Evolutionary conservation across 2,329 filamentous ascomycete species (phyloP).

Genomic region (Colletotrichum kahawae): DNA sequence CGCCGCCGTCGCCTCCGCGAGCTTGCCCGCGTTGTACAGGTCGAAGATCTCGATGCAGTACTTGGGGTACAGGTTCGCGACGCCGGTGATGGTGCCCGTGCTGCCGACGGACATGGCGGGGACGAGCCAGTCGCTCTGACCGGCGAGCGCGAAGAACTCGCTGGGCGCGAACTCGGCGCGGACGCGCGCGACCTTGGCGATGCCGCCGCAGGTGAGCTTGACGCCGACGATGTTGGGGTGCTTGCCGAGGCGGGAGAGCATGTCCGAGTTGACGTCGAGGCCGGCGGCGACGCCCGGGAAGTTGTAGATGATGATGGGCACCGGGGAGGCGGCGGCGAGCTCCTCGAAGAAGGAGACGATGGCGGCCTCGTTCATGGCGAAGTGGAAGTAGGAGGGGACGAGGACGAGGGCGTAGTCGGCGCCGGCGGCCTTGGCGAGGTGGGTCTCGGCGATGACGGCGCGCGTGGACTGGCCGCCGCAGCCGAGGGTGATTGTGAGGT

Average conservation of each 20-base stretch:
- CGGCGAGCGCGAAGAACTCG: conserved; percentile 71
- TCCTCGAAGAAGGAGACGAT: conserved; percentile 69
- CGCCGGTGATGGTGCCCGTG: conserved; percentile 65
- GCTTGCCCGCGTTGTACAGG: conserved; percentile 50
- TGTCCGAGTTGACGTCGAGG: conserved; percentile 71
- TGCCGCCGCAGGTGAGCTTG: conserved; percentile 77
- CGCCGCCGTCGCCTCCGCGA: conserved; percentile 50
- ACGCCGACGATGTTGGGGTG: conserved; percentile 72
- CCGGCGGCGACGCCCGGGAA: conserved; percentile 72
- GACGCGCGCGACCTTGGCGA: conserved; percentile 73
- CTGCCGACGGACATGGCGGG: conserved; percentile 63
- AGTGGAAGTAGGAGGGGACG: conserved; percentile 74
- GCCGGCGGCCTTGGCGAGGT: conserved; percentile 65
- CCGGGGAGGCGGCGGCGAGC: conserved; percentile 61
- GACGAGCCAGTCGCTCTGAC: conserved; percentile 75
- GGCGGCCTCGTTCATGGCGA: conserved; percentile 63
- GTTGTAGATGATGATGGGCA: conserved; percentile 76
- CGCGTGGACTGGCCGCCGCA: conserved; percentile 70
- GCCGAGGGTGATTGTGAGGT: conserved; percentile 70
- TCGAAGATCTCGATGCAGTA: conserved; percentile 54
- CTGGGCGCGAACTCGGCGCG: conserved; percentile 52
- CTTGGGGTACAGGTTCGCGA: conserved; percentile 66
- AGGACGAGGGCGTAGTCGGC: conserved; percentile 73
- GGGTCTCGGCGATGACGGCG: conserved; percentile 69
- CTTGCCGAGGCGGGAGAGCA: conserved; percentile 60